Conservation (phyloP, 176 grass and related monocot genomes). For the Pharus latifolius region DNA sequence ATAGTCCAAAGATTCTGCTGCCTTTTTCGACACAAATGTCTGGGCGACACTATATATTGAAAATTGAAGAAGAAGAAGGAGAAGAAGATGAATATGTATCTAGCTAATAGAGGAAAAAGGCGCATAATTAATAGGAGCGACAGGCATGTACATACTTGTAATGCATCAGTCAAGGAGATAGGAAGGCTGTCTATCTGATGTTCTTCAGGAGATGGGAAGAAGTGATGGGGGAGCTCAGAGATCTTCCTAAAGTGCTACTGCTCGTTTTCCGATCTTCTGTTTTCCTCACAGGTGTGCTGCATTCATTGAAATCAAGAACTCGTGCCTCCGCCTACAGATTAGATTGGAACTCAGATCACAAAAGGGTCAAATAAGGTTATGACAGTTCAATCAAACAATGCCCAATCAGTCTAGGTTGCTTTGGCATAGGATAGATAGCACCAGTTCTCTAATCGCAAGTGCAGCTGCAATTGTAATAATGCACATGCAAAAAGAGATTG, state of each 20-base stretch:
- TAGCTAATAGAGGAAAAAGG: not conserved
- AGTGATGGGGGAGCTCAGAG: conserved; percentile 24
- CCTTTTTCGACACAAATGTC: not conserved
- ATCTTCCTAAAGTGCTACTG: conserved; percentile 13
- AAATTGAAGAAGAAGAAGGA: not conserved
- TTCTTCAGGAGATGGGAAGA: conserved; percentile 58
- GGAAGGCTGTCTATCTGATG: conserved; percentile 29
- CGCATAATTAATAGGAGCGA: not conserved
- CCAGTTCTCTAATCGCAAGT: no score
- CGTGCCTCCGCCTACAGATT: conserved; percentile 53
- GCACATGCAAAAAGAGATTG: no score
- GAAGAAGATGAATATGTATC: not conserved
- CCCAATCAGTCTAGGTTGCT: no score
- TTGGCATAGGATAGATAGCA: no score
- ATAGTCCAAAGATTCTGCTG: not conserved
- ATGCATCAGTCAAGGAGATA: not conserved
- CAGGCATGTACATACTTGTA: conserved; percentile 35
- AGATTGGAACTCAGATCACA: not conserved
- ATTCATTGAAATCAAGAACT: conserved; percentile 78
- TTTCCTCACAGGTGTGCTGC: conserved; percentile 46
- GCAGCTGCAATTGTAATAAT: no score
- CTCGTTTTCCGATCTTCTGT: conserved; percentile 21
- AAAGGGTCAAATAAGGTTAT: not conserved
- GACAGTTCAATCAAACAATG: no score
- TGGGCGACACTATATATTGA: no score